Evolutionary conservation across 192 early-diverging fungal genomes (phyloP).

Genomic region (Phlyctochytrium arcticum): DNA sequence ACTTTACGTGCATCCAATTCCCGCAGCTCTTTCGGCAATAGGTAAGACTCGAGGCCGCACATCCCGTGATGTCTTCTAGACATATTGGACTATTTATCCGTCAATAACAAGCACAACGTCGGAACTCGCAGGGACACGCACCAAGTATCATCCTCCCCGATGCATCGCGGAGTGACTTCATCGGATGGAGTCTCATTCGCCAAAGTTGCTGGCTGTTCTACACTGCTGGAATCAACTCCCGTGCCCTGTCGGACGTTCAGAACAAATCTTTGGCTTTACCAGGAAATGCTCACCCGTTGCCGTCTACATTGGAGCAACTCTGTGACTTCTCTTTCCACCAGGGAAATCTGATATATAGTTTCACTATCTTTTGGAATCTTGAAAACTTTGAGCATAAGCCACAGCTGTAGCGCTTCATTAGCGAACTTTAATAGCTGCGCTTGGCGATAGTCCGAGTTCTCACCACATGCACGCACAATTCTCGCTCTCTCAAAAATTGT

Average conservation of each 20-base stretch:
- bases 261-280: too few species aligned
- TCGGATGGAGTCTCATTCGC: not conserved
- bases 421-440: too few species aligned
- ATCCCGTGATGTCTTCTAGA: conserved; percentile 32
- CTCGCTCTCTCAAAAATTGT: conserved; percentile 19
- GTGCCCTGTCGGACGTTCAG: too few species aligned
- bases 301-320: conserved; percentile 29
- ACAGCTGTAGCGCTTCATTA: conserved; percentile 40
- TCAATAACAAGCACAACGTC: too few species aligned
- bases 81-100: conserved; percentile 53
- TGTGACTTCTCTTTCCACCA: conserved; percentile 43
- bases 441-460: too few species aligned
- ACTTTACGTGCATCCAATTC: conserved; percentile 48
- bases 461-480: conserved; percentile 43
- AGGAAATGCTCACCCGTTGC: conserved; percentile 14
- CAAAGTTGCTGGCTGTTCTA: not conserved
- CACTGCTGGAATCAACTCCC: not conserved
- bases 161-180: conserved; percentile 11
- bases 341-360: conserved; percentile 35
- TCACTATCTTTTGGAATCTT: conserved; percentile 29
- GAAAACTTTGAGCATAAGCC: conserved; percentile 50
- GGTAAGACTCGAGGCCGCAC: conserved; percentile 1
- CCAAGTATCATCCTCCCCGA: conserved; percentile 44
- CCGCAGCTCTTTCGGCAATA: conserved; percentile 47
- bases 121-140: too few species aligned